Conservation (phyloP, 2,329 filamentous ascomycete species). For the Xylaria multiplex region DNA sequence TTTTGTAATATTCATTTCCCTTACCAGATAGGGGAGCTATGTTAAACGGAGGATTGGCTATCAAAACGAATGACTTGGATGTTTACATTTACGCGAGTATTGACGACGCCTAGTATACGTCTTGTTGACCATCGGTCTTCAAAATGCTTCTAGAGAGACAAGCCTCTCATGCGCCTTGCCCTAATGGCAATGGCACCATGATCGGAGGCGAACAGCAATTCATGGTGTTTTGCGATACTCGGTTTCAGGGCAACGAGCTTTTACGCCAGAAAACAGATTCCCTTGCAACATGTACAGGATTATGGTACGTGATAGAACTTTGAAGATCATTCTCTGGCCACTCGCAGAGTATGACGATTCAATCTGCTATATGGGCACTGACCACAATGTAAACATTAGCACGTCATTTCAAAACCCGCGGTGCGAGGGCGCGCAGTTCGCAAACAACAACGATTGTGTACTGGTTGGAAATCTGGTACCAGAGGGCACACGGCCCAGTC, state of each 20-base stretch:
- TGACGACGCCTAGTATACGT: background rate
- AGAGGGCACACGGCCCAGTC: conserved; percentile 24
- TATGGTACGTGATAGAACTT: conserved; percentile 32
- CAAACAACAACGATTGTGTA: conserved; percentile 30
- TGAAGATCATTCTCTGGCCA: background rate
- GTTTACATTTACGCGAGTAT: background rate
- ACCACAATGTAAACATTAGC: conserved; percentile 12
- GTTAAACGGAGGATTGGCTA: background rate
- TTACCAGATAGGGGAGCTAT: conserved; percentile 4
- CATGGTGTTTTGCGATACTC: conserved; percentile 33
- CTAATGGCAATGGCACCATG: conserved; percentile 37
- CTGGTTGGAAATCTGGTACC: conserved; percentile 27
- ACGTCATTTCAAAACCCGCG: conserved; percentile 35
- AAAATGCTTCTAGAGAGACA: conserved; percentile 29
- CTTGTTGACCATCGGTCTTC: background rate
- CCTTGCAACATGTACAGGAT: conserved; percentile 26
- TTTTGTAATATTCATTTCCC: conserved; percentile 1
- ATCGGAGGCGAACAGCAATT: conserved; percentile 37
- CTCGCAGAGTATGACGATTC: background rate
- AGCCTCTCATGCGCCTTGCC: conserved; percentile 33
- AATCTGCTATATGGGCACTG: background rate
- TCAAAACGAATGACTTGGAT: background rate
- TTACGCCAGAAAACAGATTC: conserved; percentile 34
- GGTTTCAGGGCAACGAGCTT: conserved; percentile 35
- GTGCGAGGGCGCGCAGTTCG: conserved; percentile 37